These are phyloP conservation scores for Porcisia hertigi DNA, from an alignment of 208 protist species.

Conservation along the genomic window DNA sequence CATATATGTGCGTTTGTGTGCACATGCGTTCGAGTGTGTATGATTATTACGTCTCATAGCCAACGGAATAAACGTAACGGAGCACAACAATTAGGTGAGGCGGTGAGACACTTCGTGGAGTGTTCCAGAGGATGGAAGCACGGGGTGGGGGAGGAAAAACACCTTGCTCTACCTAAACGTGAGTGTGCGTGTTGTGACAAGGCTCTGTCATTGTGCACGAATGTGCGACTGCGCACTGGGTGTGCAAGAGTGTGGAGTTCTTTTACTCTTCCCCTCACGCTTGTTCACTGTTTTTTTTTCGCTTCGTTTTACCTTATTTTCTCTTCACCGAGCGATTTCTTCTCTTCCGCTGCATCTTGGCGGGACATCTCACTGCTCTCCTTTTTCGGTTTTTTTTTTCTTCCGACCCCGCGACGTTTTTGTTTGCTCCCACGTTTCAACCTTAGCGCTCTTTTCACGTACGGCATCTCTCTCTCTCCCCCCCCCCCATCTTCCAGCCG, in stretches of 20 bases:
- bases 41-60: background rate
- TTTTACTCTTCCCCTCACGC: no score
- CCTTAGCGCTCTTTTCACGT: background rate
- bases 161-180: background rate
- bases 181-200: background rate
- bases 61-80: background rate
- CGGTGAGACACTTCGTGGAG: background rate
- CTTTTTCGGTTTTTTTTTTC: conserved; percentile 21
- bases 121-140: background rate
- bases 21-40: background rate
- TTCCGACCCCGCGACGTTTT: conserved; percentile 7
- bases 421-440: background rate
- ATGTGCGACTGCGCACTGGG: no score
- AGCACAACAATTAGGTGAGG: background rate
- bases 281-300: no score
- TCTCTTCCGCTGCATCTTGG: background rate
- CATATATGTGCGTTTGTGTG: background rate
- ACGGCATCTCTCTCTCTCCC: background rate
- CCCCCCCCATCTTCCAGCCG: background rate
- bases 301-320: background rate
- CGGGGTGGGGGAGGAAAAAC: background rate
- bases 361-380: background rate
- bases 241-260: no score
- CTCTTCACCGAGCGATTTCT: no score
- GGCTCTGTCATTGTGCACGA: no score